These are phyloP conservation scores for Epichloe bromicola DNA, from an alignment of 2,329 filamentous ascomycete genomes.

Conservation along the genomic window DNA sequence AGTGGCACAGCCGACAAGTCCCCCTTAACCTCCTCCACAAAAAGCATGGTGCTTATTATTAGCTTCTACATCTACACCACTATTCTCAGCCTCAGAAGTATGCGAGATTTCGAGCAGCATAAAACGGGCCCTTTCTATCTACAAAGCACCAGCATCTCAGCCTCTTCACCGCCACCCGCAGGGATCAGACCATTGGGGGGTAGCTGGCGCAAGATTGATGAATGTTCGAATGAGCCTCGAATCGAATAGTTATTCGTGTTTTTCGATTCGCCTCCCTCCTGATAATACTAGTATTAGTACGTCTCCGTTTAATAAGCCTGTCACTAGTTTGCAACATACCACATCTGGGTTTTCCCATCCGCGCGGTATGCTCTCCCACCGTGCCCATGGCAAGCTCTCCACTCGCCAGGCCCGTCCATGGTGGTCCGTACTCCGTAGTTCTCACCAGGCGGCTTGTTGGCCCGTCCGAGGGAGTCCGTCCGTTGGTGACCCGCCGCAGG, in stretches of 20 bases:
- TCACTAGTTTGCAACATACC: neutral
- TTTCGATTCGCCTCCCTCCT: too few species aligned
- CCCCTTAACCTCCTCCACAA: too few species aligned
- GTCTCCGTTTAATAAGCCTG: neutral
- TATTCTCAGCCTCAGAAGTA: too few species aligned
- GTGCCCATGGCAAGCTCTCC: neutral
- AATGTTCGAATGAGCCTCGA: too few species aligned
- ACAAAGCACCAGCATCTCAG: neutral
- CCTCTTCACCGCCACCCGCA: conserved; percentile 1
- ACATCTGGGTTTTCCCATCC: neutral
- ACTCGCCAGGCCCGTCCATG: neutral
- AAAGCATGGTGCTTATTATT: too few species aligned
- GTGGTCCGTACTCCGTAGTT: neutral
- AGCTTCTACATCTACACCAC: too few species aligned
- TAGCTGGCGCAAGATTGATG: too few species aligned
- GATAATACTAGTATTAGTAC: too few species aligned
- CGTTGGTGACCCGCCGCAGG: neutral
- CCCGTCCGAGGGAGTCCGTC: neutral
- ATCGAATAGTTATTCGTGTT: too few species aligned
- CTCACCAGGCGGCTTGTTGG: neutral
- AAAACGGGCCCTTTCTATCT: too few species aligned
- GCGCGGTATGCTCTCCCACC: neutral
- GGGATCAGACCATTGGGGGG: neutral
- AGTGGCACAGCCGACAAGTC: too few species aligned
- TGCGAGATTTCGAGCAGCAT: too few species aligned